Base-by-base conservation (phyloP, 2,329 filamentous ascomycete species). In the Diaporthe amygdali region DNA sequence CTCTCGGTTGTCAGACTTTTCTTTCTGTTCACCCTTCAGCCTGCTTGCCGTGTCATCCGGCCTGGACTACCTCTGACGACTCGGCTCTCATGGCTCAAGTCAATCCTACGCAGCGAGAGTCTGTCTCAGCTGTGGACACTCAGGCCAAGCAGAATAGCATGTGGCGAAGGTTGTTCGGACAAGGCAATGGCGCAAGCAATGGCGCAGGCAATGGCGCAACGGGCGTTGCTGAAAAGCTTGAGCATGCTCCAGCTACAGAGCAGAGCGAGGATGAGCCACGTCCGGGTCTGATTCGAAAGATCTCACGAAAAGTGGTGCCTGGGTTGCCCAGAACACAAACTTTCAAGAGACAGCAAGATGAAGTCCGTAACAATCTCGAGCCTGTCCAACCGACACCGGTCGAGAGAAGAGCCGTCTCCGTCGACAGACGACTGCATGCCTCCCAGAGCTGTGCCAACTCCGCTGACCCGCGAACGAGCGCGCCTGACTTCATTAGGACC, bases 271-370 rank as follows among this genome's bases (percentile, higher is more conserved):
- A 77, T 64, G 81, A 81, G 52, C 72, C 74, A 66, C 80, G 77
- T 71, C 77, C 79, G 27, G 81, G 81, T 52, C 71, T 84, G 56
- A 80, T 83, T 27, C 82, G 83, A 68, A 84, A 85, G 72, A 79
- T 82, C 72, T 84, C 84, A 37, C 82, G 89, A 75, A 90, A 87
- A 77, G 93, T 94, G n/a, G 90, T 95, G 20, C 92, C 94, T 22
- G 92, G 92, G 20, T 83, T 97, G 46, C 94, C 94, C 47, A 89
- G 94, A 61, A 86, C 91, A 5, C 90, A 92, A 76, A 97, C 94
- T 0, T 95, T 97, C 82, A 93, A 91, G 81, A 90, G 95, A 76
- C 94, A 96, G 80, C 89, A 93, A 79, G 96, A 94, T 34, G 95
- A 97, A 81, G 88, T 89, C 74, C 89, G 94, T 75, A 90, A 93